Percentiles rank a stretch among this genome's conserved stretches.
phyloP scores from a whole-genome alignment of 305 asterid genomes.

The Solanum aculeatissimum region DNA sequence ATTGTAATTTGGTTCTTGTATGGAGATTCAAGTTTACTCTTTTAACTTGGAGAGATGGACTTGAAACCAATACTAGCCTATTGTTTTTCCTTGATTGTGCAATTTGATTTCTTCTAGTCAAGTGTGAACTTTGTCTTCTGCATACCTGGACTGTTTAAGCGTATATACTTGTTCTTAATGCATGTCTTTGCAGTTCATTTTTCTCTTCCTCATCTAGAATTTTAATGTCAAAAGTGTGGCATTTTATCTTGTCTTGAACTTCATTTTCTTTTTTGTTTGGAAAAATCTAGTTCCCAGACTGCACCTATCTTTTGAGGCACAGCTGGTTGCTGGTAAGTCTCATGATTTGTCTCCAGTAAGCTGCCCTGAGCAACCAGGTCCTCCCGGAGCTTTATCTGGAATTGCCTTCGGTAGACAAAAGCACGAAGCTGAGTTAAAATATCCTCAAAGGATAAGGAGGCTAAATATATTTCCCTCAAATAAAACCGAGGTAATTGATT shows the following conservation, averaged over 20 bases:
- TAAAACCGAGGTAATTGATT: slow-evolving; percentile 70
- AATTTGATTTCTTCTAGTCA: neutral
- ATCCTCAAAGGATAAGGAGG: slow-evolving; percentile 85
- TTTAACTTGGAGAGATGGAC: neutral
- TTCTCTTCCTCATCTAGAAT: neutral
- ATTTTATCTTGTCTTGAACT: slow-evolving; percentile 8
- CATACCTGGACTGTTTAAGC: neutral
- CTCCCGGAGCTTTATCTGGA: slow-evolving; percentile 40
- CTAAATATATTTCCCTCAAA: slow-evolving; percentile 88
- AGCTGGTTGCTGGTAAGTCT: slow-evolving; percentile 86
- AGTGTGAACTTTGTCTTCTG: neutral
- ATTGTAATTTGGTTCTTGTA: neutral
- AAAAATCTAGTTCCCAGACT: slow-evolving; percentile 76
- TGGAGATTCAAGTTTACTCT: neutral
- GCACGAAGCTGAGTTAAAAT: slow-evolving; percentile 88
- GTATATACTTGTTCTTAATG: neutral
- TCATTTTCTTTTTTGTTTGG: slow-evolving; percentile 3
- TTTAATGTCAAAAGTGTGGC: neutral
- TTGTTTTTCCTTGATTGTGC: neutral
- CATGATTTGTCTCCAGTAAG: slow-evolving; percentile 82
- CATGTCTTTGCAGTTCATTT: neutral
- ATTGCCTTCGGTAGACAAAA: slow-evolving; percentile 66
- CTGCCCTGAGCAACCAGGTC: slow-evolving; percentile 85
- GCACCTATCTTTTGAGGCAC: slow-evolving; percentile 90
- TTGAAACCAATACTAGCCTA: neutral